A percentile compares a stretch with the other conserved stretches of the same genome.
phyloP scores from a whole-genome alignment of 441 rosid species.

The Bruguiera hainesii region DNA sequence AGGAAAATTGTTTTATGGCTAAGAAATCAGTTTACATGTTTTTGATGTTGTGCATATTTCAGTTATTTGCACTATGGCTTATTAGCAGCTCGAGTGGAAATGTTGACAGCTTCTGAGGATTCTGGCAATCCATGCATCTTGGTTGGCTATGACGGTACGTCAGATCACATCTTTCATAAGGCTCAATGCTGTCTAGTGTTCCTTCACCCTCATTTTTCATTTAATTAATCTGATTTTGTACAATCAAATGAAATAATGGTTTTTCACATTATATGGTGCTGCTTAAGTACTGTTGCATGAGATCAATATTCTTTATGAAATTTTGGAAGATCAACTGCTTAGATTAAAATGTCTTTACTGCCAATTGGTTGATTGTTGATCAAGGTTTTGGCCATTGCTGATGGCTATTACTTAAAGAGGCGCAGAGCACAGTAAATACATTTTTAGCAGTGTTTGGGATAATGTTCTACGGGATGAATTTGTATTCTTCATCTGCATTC shows the following conservation, averaged over 20 bases:
- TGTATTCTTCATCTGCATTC: neutral
- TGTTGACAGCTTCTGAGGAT: constrained; percentile 64
- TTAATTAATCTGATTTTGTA: neutral
- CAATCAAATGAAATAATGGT: neutral
- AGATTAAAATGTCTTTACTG: neutral
- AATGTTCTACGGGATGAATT: neutral
- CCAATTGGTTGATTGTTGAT: no score
- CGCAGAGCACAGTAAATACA: no score
- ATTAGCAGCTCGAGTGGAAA: constrained; percentile 95
- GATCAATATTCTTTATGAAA: neutral
- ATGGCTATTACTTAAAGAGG: no score
- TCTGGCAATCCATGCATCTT: constrained; percentile 74
- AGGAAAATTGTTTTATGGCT: neutral
- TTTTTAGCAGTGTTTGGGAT: no score
- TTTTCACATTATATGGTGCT: neutral
- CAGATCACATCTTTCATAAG: constrained; percentile 10
- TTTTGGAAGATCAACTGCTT: constrained; percentile 1
- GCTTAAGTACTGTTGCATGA: neutral
- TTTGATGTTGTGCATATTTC: constrained; percentile 27
- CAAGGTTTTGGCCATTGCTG: neutral
- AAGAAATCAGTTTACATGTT: constrained; percentile 14
- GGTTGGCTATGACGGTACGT: constrained; percentile 75
- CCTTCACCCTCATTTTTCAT: neutral
- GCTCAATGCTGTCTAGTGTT: neutral
- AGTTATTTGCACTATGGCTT: constrained; percentile 94